A percentile compares a stretch with the other conserved stretches of the same genome.
These are phyloP conservation scores for Lepidium didymum DNA, from an alignment of 345 rosid species.

Conservation along the genomic window DNA sequence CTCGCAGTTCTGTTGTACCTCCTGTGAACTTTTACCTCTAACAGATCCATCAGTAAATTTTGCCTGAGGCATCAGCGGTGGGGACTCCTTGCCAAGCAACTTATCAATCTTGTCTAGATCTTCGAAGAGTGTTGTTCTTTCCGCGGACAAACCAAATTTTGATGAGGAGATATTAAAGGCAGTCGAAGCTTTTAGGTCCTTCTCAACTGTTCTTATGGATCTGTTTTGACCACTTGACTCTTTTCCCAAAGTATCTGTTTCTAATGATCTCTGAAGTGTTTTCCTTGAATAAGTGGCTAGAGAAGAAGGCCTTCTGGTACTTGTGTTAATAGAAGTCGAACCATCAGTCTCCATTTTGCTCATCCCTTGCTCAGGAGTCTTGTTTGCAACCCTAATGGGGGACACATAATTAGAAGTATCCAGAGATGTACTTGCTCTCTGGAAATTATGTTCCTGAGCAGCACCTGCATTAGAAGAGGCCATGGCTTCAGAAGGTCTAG, in stretches of 20 bases:
- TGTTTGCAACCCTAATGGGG: not conserved
- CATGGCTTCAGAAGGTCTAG: constrained; percentile 18
- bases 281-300: constrained; percentile 47
- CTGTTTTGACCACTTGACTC: constrained; percentile 19
- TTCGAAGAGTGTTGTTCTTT: constrained; percentile 14
- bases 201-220: constrained; percentile 22
- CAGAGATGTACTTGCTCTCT: not conserved
- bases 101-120: constrained; percentile 29
- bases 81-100: constrained; percentile 24
- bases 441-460: constrained; percentile 23
- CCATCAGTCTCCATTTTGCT: constrained; percentile 7
- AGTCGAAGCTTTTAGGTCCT: constrained; percentile 6
- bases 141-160: constrained; percentile 22
- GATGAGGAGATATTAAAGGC: constrained; percentile 23
- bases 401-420: not conserved
- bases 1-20: constrained; percentile 27
- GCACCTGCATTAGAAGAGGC: constrained; percentile 16
- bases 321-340: constrained; percentile 23
- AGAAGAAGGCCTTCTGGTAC: constrained; percentile 26
- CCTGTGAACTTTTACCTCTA: constrained; percentile 27
- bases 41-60: constrained; percentile 29
- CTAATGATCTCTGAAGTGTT: constrained; percentile 33
- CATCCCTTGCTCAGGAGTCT: constrained; percentile 15
- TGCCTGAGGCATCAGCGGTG: constrained; percentile 30
- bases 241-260: constrained; percentile 31